These are phyloP conservation scores for Ceriops decandra DNA, from an alignment of 345 rosid genomes.

Conservation along the genomic window DNA sequence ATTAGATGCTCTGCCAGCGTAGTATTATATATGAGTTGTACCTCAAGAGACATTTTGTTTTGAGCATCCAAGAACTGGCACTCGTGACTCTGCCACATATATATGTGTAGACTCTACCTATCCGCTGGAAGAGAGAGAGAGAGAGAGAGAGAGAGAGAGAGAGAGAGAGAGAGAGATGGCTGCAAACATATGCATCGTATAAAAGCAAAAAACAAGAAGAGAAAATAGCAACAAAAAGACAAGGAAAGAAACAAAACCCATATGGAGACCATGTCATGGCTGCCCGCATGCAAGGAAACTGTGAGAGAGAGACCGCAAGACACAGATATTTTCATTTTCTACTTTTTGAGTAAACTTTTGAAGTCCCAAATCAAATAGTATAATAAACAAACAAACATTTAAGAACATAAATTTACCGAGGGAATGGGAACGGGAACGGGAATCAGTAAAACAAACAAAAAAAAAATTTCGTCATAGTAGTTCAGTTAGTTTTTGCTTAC, in stretches of 20 bases:
- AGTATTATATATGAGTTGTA: neutral
- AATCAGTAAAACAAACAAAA: neutral
- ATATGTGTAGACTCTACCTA: neutral
- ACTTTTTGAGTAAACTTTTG: no score
- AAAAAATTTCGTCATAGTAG: no score
- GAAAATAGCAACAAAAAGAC: conserved; percentile 33
- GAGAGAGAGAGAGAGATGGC: neutral
- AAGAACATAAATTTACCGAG: conserved; percentile 12
- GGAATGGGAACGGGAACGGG: conserved; percentile 5
- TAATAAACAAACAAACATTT: neutral
- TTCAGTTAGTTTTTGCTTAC: conserved; percentile 10
- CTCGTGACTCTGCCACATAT: conserved; percentile 39
- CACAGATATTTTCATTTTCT: neutral
- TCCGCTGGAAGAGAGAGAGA: no score
- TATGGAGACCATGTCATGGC: conserved; percentile 29
- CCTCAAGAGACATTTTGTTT: neutral
- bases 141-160: neutral
- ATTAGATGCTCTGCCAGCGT: neutral
- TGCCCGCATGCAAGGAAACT: conserved; percentile 42
- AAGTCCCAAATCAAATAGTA: conserved; percentile 1
- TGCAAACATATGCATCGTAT: neutral
- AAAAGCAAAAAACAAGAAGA: conserved; percentile 13
- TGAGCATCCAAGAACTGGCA: conserved; percentile 22
- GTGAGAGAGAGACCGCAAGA: conserved; percentile 39
- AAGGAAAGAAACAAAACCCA: conserved; percentile 35